Percentiles rank a stretch among this genome's conserved stretches.
These are phyloP conservation scores for Piromyces finnis DNA, from an alignment of 192 early-diverging fungal genomes.

Conservation along the genomic window DNA sequence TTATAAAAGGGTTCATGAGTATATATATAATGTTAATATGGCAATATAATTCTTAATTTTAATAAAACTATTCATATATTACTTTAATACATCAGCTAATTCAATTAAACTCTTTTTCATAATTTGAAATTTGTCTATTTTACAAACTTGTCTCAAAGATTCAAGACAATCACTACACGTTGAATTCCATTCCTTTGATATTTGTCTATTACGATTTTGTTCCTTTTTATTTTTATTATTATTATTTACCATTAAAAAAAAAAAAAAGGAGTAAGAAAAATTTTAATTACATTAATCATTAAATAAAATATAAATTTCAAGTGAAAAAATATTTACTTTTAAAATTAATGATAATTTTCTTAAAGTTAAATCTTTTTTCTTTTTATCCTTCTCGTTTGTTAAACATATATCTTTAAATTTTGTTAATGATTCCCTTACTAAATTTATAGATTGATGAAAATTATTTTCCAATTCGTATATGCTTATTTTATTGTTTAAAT, in stretches of 20 bases:
- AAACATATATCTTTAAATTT: not conserved
- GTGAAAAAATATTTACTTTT: not conserved
- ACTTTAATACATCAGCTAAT: not conserved
- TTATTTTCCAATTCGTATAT: not conserved
- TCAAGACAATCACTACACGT: not conserved
- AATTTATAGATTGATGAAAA: not conserved
- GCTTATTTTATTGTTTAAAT: not conserved
- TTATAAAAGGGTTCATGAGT: too few species aligned
- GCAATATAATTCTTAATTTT: too few species aligned
- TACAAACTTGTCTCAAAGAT: not conserved
- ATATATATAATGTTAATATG: too few species aligned
- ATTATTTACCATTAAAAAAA: too few species aligned
- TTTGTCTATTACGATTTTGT: not conserved
- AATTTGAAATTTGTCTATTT: not conserved
- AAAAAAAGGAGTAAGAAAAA: too few species aligned
- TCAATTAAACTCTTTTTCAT: not conserved
- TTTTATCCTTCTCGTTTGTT: not conserved
- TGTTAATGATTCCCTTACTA: not conserved
- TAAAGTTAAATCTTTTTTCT: not conserved
- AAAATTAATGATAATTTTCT: not conserved
- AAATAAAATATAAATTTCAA: too few species aligned
- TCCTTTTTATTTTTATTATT: not conserved
- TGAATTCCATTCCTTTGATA: not conserved
- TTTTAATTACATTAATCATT: too few species aligned
- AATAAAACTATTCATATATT: not conserved